Percentiles rank a stretch among this genome's conserved stretches.
These are phyloP conservation scores for Pythium periplocum DNA, from an alignment of 352 stramenopile genomes.

Conservation along the genomic window DNA sequence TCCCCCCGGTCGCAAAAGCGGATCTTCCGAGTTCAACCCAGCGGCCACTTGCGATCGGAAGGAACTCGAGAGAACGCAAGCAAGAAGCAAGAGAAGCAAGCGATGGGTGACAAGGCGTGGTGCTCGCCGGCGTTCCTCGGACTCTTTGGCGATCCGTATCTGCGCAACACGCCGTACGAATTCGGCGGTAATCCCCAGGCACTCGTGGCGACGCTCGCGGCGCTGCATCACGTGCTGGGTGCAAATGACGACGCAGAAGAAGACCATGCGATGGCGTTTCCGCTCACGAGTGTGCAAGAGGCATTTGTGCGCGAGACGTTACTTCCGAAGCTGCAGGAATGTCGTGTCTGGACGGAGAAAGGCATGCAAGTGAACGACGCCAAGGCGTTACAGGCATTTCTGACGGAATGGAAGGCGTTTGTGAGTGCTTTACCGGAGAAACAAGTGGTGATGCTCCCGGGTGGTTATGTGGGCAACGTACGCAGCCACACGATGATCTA, in stretches of 20 bases:
- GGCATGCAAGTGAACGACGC: constrained; percentile 54
- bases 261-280: constrained; percentile 39
- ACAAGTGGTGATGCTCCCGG: constrained; percentile 58
- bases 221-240: constrained; percentile 35
- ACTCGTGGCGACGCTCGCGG: constrained; percentile 40
- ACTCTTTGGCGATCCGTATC: constrained; percentile 75
- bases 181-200: constrained; percentile 64
- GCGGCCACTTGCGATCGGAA: constrained; percentile 6
- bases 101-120: constrained; percentile 43
- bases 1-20: neutral
- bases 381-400: constrained; percentile 55
- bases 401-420: constrained; percentile 66
- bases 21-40: constrained; percentile 12
- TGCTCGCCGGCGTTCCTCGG: constrained; percentile 60
- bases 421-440: constrained; percentile 33
- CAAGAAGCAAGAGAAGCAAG: constrained; percentile 1
- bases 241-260: constrained; percentile 8
- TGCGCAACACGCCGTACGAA: constrained; percentile 75
- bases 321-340: constrained; percentile 49
- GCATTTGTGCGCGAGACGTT: constrained; percentile 41
- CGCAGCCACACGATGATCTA: constrained; percentile 80
- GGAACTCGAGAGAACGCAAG: neutral
- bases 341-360: constrained; percentile 48
- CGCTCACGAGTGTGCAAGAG: constrained; percentile 43
- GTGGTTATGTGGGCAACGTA: constrained; percentile 71